These are phyloP conservation scores for Colletotrichum sp. DNA, from an alignment of 2,329 filamentous ascomycete species.

Conservation along the genomic window DNA sequence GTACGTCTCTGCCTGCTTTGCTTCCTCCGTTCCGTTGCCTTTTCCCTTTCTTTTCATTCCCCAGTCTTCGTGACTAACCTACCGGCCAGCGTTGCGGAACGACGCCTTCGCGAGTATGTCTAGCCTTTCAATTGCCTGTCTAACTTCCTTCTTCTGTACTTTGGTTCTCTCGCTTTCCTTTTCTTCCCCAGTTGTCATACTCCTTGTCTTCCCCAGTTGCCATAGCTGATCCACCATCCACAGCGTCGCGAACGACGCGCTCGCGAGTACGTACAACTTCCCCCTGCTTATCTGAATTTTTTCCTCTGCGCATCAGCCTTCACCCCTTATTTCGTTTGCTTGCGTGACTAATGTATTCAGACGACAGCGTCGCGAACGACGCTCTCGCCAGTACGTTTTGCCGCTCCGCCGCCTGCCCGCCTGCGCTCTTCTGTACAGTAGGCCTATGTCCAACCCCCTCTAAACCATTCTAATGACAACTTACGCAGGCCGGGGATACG, in stretches of 20 bases:
- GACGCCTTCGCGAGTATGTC: neutral
- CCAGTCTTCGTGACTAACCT: neutral
- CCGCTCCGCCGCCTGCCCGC: no score
- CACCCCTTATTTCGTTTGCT: neutral
- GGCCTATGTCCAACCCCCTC: neutral
- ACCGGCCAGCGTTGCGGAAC: neutral
- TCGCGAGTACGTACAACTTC: no score
- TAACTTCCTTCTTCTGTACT: neutral
- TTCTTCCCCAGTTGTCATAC: neutral
- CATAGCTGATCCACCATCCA: neutral
- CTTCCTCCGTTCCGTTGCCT: neutral
- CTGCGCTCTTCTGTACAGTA: neutral
- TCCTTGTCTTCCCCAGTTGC: neutral
- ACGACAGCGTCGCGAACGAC: neutral
- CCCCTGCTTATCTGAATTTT: no score
- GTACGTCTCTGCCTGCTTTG: neutral
- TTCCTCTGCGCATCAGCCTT: neutral
- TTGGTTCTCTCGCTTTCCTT: neutral
- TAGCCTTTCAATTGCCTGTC: neutral
- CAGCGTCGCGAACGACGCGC: neutral
- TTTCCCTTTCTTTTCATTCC: rapidly evolving
- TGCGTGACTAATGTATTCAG: neutral
- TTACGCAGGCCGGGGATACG: neutral
- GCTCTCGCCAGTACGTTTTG: neutral
- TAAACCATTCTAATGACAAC: neutral